Evolutionary conservation across 2,329 filamentous ascomycete genomes (phyloP), one percentile per base, ranked within the genome.

Genomic region (Alternaria novae-zelandiae): DNA sequence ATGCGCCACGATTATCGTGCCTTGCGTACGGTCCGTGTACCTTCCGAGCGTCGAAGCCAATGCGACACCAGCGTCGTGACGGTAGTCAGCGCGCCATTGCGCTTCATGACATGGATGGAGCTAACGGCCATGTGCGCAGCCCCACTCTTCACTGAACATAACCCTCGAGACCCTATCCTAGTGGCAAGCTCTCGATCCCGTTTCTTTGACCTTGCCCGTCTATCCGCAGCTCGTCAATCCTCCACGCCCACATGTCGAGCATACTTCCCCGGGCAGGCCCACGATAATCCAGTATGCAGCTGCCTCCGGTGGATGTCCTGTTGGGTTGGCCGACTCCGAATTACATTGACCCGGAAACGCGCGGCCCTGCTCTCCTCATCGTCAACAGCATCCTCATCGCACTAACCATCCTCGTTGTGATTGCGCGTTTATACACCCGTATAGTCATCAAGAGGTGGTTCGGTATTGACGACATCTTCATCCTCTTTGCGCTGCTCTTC

Each of bases 401-500:
- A 6, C 63, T 84, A 15, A 78, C 80, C 17, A 61, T 77, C 6
- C 53, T 80, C 9, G 72, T 77, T 4, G 80, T 83, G 1, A 61
- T 61, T 7, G 67, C 81, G 13, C 73, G 83, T 11, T 61, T 83
- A 28, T 83, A 82, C 62, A 80, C 79, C 11, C 76, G 82, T 5
- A 57, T 81, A 8, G 68, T 72, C 5, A 73, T 83, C 26, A 83
- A 82, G 63, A 73, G 78, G 45, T 81, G 80, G 78, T 80, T 83
- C 51, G 82, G 82, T 4, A 68, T 76, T 26, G 82, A 84, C 59
- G 82, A 84, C 64, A 56, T 74, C 12, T 78, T 81, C 59, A 83
- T 83, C 43, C 57, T 77, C 0, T 63, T 83, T 20, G 80, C 82
- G 15, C 66, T 80, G 69, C 54, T 81, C 12, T 78, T 76, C 54